Base-by-base conservation (phyloP, 139 green algal species). In the Micromonas pusilla region DNA sequence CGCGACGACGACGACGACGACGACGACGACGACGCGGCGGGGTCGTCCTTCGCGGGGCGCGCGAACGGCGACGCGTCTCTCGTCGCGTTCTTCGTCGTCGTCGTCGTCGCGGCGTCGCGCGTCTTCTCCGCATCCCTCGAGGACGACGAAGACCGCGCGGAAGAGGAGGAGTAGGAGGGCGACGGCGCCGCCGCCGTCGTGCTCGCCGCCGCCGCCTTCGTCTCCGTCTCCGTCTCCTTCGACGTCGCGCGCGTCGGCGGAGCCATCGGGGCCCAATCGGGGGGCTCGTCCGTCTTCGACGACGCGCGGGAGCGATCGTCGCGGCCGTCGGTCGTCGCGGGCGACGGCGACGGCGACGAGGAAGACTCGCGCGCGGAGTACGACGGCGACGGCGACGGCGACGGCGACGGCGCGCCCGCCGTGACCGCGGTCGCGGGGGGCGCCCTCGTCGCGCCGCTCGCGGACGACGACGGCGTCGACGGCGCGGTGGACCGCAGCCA, bases 161-260 rank as follows among this genome's bases (percentile, higher is more conserved):
- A 77, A 28, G 70, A 77, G 19, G 70, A 77, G 54, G 70, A 77
- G 21, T 77, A 64, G 39, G 62, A 64, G 39, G 66, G 53, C 79
- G 84, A 85, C 74, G 91, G 96, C 83, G 93, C 91, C 1, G 92
- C 93, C 73, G 96, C 97, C 79, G 84, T 85, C 21, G 86, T 72
- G 25, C 73, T 94, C n/a, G 89, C 85, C 0, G 91, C 87, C 30
- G 97, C 92, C 86, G 95, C 97, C 90, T 93, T 89, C 83, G 96
- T 92, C 80, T 89, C 82, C 66, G 66, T 34, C 30, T 32, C 31
- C 76, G 75, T 79, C 20, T 57, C 79, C 3, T 86, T 62, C 20
- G 70, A 62, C 21, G 65, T 86, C 25, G 79, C 80, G 19, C 80
- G 88, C 25, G 81, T 88, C 25, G 84, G 80, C 52, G 83, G 72